A percentile compares a stretch with the other conserved stretches of the same genome.
These are phyloP conservation scores for Acanthamoeba rhysodes DNA, from an alignment of 208 protist species.

Conservation along the genomic window DNA sequence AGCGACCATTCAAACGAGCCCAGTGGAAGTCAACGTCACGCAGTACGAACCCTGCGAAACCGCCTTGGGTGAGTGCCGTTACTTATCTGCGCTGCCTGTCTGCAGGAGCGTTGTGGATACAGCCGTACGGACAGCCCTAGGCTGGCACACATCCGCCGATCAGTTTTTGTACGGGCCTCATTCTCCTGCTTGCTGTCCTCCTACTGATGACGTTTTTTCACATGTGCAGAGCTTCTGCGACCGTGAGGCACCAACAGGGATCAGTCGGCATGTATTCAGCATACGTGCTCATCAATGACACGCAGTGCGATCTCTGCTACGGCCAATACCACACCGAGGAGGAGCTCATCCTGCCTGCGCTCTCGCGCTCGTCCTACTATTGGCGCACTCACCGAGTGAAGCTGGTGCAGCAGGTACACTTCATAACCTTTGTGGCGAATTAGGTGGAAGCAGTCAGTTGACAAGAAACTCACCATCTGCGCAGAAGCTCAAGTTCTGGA, in stretches of 20 bases:
- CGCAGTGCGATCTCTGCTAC: slow-evolving; percentile 9
- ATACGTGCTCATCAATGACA: slow-evolving; percentile 53
- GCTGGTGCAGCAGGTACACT: neutral
- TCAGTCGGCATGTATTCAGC: neutral
- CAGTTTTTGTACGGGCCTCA: neutral
- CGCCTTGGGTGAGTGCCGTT: neutral
- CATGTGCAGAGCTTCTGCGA: neutral
- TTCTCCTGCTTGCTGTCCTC: neutral
- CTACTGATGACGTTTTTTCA: neutral
- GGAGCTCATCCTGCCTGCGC: neutral
- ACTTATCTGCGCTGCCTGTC: neutral
- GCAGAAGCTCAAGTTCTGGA: slow-evolving; percentile 62
- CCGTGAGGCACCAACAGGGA: neutral
- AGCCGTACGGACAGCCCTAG: slow-evolving; percentile 9
- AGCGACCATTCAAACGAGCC: slow-evolving; percentile 4
- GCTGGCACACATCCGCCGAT: neutral
- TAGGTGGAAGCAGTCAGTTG: neutral
- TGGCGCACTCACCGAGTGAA: slow-evolving; percentile 49
- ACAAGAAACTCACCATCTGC: neutral
- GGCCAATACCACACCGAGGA: slow-evolving; percentile 57
- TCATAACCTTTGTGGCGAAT: neutral
- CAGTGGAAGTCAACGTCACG: slow-evolving; percentile 45
- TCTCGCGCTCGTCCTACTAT: neutral
- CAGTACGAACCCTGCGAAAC: neutral
- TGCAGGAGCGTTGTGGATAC: slow-evolving; percentile 21